Percentiles rank a stretch among this genome's conserved stretches.
phyloP scores from a whole-genome alignment of 495 filamentous ascomycete genomes.

The Trichoderma virens region DNA sequence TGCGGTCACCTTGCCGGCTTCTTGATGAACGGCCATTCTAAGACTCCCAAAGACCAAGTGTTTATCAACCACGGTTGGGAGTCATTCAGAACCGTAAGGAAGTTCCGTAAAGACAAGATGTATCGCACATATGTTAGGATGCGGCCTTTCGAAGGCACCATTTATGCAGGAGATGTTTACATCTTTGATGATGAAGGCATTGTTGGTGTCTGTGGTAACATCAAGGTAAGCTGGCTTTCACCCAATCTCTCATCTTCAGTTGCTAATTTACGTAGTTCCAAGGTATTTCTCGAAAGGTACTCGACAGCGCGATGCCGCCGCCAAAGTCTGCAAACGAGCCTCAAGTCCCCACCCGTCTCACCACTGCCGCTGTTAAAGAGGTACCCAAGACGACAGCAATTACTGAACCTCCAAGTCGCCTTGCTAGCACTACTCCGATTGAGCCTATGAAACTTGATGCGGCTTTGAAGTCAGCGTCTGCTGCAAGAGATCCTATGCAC shows the following conservation, averaged over 20 bases:
- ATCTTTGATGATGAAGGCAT: constrained; percentile 58
- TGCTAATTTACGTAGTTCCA: constrained; percentile 38
- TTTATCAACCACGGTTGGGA: constrained; percentile 62
- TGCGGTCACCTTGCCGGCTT: constrained; percentile 53
- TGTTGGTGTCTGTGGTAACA: constrained; percentile 42
- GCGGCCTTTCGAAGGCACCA: constrained; percentile 43
- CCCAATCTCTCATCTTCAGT: neutral
- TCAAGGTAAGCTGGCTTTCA: constrained; percentile 25
- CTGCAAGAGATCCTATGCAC: constrained; percentile 31
- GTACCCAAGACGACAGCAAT: constrained; percentile 17
- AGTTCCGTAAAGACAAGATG: constrained; percentile 44
- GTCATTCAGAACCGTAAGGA: constrained; percentile 50
- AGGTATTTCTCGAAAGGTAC: constrained; percentile 55
- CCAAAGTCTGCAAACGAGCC: constrained; percentile 35
- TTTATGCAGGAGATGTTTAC: constrained; percentile 54
- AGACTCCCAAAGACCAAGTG: constrained; percentile 47
- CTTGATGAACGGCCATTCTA: constrained; percentile 58
- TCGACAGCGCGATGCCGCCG: constrained; percentile 59
- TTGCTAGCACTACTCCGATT: constrained; percentile 28
- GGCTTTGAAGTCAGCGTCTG: constrained; percentile 28
- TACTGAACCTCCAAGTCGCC: constrained; percentile 14
- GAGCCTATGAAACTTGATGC: constrained; percentile 30
- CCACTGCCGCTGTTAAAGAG: constrained; percentile 32
- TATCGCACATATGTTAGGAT: constrained; percentile 58
- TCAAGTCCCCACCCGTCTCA: constrained; percentile 24